phyloP scores from a whole-genome alignment of 768 basidiomycete genomes.

The Amanita exitialis region DNA sequence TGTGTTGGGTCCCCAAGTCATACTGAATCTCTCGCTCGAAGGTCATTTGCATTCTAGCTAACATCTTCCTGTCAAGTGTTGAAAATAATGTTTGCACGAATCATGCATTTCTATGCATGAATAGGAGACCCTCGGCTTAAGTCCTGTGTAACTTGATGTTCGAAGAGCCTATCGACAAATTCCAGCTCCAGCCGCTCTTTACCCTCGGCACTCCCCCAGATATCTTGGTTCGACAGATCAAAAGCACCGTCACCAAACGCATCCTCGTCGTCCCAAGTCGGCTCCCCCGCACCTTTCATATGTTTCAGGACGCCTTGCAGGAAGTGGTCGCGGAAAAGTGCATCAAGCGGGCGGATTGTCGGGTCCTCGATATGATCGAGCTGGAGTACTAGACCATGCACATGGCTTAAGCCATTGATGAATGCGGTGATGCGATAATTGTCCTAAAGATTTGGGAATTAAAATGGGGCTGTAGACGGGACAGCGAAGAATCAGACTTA shows the following conservation, averaged over 20 bases:
- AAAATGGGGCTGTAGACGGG: too few relatives aligned
- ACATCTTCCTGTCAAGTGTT: too few relatives aligned
- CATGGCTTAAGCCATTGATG: too few relatives aligned
- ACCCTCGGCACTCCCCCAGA: slow-evolving; percentile 12
- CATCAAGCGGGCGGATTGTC: slow-evolving; percentile 5
- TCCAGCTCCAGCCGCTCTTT: slow-evolving; percentile 17
- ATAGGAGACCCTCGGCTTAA: not conserved
- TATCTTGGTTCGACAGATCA: not conserved
- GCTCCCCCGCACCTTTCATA: slow-evolving; percentile 1
- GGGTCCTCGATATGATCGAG: slow-evolving; percentile 9
- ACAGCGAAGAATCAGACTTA: too few relatives aligned
- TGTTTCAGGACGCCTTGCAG: slow-evolving; percentile 1
- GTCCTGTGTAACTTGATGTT: not conserved
- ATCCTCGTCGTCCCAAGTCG: not conserved
- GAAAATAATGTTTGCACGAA: too few relatives aligned
- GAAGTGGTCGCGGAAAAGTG: not conserved
- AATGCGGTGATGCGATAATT: too few relatives aligned
- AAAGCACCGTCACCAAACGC: not conserved
- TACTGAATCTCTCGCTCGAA: too few relatives aligned
- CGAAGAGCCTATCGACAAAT: slow-evolving; percentile 13
- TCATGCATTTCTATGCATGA: too few relatives aligned
- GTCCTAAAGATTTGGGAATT: too few relatives aligned
- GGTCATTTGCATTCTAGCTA: too few relatives aligned
- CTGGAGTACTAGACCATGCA: not conserved
- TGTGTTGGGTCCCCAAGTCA: too few relatives aligned